Percentiles rank a stretch among this genome's conserved stretches.
Evolutionary conservation across 2,329 filamentous ascomycete species (phyloP).

Genomic region (Lachnellula suecica): DNA sequence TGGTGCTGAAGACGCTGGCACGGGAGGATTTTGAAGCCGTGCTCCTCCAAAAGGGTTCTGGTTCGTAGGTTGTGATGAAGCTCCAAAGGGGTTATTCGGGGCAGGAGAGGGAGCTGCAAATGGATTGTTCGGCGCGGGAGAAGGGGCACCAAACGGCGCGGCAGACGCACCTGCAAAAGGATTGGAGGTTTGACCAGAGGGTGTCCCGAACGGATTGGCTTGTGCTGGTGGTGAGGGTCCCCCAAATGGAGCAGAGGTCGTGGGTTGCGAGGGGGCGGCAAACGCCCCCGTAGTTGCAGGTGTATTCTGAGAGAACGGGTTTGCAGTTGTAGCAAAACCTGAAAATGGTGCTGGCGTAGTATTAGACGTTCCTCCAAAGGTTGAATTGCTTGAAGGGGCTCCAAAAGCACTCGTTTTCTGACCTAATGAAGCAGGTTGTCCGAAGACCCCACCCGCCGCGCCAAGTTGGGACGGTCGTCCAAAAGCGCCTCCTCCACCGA

Average conservation of each 20-base stretch:
- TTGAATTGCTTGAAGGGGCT: conserved; percentile 7
- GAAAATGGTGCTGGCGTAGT: conserved; percentile 27
- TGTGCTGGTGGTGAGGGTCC: conserved; percentile 13
- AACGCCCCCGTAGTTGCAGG: conserved; percentile 31
- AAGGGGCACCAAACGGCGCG: conserved; percentile 5
- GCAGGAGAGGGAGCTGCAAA: conserved; percentile 30
- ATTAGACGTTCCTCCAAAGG: conserved; percentile 32
- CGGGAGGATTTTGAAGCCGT: neutral
- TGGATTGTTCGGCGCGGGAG: conserved; percentile 6
- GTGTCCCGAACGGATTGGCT: conserved; percentile 43
- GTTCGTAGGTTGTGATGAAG: conserved; percentile 22
- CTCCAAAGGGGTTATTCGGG: too few relatives aligned
- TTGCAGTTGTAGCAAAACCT: conserved; percentile 18
- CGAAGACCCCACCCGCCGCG: conserved; percentile 32
- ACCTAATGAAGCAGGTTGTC: conserved; percentile 37
- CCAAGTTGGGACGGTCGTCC: conserved; percentile 38
- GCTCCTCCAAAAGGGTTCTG: conserved; percentile 44
- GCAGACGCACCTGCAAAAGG: neutral
- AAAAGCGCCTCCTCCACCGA: conserved; percentile 30
- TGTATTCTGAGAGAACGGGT: conserved; percentile 1
- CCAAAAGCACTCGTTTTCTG: conserved; percentile 30
- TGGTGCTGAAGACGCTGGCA: neutral
- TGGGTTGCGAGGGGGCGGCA: conserved; percentile 35
- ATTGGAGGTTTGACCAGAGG: neutral
- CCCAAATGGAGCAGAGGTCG: conserved; percentile 34